These are phyloP conservation scores for Daucus carota DNA, from an alignment of 129 eudicot species.

Conservation along the genomic window DNA sequence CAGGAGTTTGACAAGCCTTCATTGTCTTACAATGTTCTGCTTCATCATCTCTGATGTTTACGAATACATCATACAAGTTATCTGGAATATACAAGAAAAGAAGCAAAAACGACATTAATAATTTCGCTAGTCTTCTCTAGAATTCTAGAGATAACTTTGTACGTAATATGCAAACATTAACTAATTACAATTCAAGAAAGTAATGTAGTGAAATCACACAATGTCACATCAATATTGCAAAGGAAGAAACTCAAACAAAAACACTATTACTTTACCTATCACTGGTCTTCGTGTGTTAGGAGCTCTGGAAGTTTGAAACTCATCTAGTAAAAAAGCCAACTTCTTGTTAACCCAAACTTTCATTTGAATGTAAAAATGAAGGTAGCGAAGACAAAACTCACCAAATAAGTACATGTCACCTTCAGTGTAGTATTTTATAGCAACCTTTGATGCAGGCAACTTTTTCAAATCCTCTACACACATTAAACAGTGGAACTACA, in stretches of 20 bases:
- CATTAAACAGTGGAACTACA: conserved; percentile 3
- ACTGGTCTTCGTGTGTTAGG: conserved; percentile 85
- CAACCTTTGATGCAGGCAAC: conserved; percentile 72
- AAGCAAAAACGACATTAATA: neutral
- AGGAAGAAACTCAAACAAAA: neutral
- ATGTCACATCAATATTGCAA: neutral
- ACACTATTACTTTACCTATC: neutral
- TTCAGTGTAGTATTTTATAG: conserved; percentile 79
- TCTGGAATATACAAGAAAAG: conserved; percentile 34
- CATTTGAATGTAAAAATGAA: neutral
- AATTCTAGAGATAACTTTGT: neutral
- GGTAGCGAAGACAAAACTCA: conserved; percentile 29
- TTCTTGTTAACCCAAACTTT: neutral
- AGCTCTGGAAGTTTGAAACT: conserved; percentile 70
- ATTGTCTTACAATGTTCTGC: conserved; percentile 99
- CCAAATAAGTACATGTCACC: conserved; percentile 91
- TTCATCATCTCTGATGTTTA: conserved; percentile 97
- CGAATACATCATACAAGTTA: conserved; percentile 83
- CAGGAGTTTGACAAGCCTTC: conserved; percentile 96
- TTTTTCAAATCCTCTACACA: conserved; percentile 64
- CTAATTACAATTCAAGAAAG: neutral
- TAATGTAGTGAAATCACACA: neutral
- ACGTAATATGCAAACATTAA: neutral
- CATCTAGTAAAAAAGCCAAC: conserved; percentile 34
- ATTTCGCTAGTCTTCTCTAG: neutral